phyloP scores from a whole-genome alignment of 305 asterid species.

The Lippia alba region DNA sequence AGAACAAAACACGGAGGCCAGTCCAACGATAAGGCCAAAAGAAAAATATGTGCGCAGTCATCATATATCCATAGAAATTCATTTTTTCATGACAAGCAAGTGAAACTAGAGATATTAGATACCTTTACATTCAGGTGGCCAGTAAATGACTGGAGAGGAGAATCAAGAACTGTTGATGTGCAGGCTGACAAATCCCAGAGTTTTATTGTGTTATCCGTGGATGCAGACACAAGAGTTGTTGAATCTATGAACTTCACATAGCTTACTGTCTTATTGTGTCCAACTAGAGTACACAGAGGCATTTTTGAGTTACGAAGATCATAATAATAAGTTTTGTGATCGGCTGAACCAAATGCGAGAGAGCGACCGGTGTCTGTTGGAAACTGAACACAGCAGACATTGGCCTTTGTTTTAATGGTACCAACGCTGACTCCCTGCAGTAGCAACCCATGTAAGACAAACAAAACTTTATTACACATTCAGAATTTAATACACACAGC shows the following conservation, averaged over 20 bases:
- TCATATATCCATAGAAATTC: not conserved
- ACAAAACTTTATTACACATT: slow-evolving; percentile 37
- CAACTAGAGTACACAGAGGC: slow-evolving; percentile 89
- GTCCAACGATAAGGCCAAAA: not conserved
- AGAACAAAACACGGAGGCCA: not conserved
- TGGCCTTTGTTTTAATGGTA: slow-evolving; percentile 92
- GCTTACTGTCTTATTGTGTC: slow-evolving; percentile 97
- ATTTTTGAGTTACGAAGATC: slow-evolving; percentile 86
- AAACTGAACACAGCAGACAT: slow-evolving; percentile 96
- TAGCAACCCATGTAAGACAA: slow-evolving; percentile 53
- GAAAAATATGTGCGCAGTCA: not conserved
- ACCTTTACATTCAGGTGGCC: slow-evolving; percentile 97
- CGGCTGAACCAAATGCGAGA: slow-evolving; percentile 98
- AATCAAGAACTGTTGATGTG: slow-evolving; percentile 75
- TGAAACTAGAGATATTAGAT: slow-evolving; percentile 56
- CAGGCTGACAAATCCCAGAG: slow-evolving; percentile 96
- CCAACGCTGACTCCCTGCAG: slow-evolving; percentile 93
- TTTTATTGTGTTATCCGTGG: slow-evolving; percentile 94
- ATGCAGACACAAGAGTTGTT: slow-evolving; percentile 90
- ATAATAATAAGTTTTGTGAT: slow-evolving; percentile 87
- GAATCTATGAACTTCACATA: slow-evolving; percentile 91
- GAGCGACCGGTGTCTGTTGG: slow-evolving; percentile 77
- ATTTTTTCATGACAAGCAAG: not conserved
- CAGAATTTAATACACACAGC: slow-evolving; percentile 39
- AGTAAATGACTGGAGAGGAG: slow-evolving; percentile 90